Evolutionary conservation across 2,329 filamentous ascomycete species (phyloP), one percentile per base, ranked within the genome.

Genomic region (Ceratocystis papillata): DNA sequence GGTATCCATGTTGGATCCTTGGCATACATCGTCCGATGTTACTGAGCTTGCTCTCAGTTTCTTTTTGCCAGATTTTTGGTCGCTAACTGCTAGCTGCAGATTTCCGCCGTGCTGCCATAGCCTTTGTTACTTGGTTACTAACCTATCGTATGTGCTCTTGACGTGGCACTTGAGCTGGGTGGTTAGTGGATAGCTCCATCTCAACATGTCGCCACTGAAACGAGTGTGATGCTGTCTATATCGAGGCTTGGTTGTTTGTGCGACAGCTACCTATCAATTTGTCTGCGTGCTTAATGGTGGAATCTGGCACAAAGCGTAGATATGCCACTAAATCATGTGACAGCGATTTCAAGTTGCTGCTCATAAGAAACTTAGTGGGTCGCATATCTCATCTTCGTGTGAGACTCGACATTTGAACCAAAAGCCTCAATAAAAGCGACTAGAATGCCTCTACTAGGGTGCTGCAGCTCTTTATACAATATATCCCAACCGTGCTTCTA

Each of bases 121-220:
- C 17, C 28, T 59, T 37, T 59, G 55, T 33, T 20, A 30, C 55
- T 59, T n/a, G 12, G 55, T 20, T 59, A 59, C 55, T 33, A 30
- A 8, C 17, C 25, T 25, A 37, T 59, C 55, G 33, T 15, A 59
- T 59, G 28, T 59, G 55, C 17, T 4, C 30, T 59, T 8, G 17
- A 17, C 8, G 55, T 59, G 28, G 30, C 55, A 59, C 55, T 8
- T 59, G 30, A 59, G 15, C 33, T 59, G 55, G n/a, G 15, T 20
- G 25, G 25, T 59, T n/a, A 59, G 28, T 59, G 55, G 55, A 59
- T 30, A 37, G 55, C 55, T 37, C 55, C 55, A 37, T 59, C 55
- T 37, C 22, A 59, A 59, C 25, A 59, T 59, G n/a, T 59, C 55
- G 55, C 55, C 55, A 59, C 55, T 8, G 55, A 59, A 59, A 59